Conservation (phyloP, 257 asterid genomes). For the Gardenia jasminoides region DNA sequence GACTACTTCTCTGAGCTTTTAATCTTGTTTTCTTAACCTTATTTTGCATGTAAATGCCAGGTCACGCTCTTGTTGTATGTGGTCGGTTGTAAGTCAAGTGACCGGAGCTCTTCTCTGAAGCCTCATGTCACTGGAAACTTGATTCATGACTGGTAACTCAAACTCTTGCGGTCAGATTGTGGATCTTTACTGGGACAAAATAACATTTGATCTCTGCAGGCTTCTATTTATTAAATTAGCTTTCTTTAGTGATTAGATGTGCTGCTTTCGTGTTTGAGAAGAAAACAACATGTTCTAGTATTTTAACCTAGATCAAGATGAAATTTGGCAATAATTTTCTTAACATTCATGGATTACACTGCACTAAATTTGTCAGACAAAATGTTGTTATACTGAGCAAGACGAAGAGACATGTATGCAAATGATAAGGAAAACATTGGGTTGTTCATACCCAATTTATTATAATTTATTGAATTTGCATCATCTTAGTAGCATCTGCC, state of each 20-base stretch:
- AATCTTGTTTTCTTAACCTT: constrained; percentile 12
- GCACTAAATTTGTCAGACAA: background rate
- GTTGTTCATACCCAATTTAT: background rate
- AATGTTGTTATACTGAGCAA: background rate
- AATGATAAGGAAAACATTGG: background rate
- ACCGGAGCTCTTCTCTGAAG: constrained; percentile 76
- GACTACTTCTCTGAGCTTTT: background rate
- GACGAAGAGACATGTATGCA: background rate
- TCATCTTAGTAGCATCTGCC: background rate
- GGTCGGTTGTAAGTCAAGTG: constrained; percentile 60
- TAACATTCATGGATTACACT: background rate
- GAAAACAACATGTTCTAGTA: no score
- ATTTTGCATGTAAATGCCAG: constrained; percentile 37
- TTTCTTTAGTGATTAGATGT: background rate
- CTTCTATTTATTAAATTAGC: background rate
- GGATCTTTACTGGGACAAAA: background rate
- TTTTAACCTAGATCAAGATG: background rate
- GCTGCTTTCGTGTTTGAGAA: no score
- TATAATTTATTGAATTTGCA: no score
- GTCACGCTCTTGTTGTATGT: constrained; percentile 66
- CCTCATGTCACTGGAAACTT: constrained; percentile 77
- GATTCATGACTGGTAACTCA: constrained; percentile 80
- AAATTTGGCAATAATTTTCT: background rate
- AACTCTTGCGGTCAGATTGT: constrained; percentile 7
- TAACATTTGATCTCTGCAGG: background rate